Base-by-base conservation (phyloP, 2,329 filamentous ascomycete genomes). In the Penicillium janthinellum region DNA sequence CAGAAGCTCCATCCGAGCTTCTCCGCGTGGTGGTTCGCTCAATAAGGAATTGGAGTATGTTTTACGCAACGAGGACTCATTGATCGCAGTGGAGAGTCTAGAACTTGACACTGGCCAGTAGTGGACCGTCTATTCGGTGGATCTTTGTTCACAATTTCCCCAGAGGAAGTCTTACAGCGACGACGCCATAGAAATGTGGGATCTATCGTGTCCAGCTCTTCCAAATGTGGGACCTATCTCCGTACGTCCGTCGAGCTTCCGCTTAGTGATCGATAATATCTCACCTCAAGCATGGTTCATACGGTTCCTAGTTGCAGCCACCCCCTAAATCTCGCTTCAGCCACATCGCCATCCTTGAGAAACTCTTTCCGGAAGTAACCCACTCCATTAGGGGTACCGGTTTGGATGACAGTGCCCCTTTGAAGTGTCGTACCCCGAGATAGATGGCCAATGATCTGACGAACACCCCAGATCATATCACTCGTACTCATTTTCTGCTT, bases 391-490 rank as follows among this genome's bases (percentile, higher is more conserved):
- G 74, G 74, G 4, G 79, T 80, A 4, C 78, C 77, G 1, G 76
- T 79, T 70, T 78, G 74, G 48, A 79, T 75, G 20, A 77, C 54
- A 2, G 75, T 78, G 5, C 76, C 76, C n/a, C 69, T 64, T 47
- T 70, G 69, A 8, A 79, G 64, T 2, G 76, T 78, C 3, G 72
- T 78, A 12, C 77, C 75, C 38, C 72, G 69, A 1, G 70, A 75
- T 5, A 77, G 48, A 31, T 73, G 75, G 12, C 73, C 64, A 25
- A 78, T 71, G 17, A 73, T 71, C 47, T 75, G 68, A 5, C 71
- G 61, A 20, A 80, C 67, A 6, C 63, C 63, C 55, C 75, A 79
- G 31, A 78, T 77, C 70, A 77, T 67, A 37, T 80, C 76, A 4
- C 65, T 70, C 2, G 74, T 77, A 17, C 70, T 73, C 4, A 71